A percentile compares a stretch with the other conserved stretches of the same genome.
Evolutionary conservation across 495 filamentous ascomycete species (phyloP).

Genomic region (Trichoderma reesei): DNA sequence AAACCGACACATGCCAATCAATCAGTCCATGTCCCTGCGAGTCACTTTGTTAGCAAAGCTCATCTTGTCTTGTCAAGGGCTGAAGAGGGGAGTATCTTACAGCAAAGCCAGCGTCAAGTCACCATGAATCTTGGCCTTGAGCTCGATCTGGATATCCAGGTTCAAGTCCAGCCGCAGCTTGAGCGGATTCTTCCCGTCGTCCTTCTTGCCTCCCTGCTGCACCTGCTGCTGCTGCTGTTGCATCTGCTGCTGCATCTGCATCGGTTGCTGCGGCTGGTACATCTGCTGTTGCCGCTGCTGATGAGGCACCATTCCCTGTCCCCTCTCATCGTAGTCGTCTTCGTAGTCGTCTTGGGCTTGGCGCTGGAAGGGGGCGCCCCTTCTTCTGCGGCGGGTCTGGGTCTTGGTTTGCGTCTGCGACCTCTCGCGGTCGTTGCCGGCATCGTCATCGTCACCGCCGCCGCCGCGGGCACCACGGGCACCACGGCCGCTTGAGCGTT

Average conservation of each 20-base stretch:
- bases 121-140: constrained; percentile 89
- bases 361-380: not conserved
- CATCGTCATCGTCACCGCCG: too few species aligned
- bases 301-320: not conserved
- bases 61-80: not conserved
- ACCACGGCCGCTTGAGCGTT: not conserved
- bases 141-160: constrained; percentile 77
- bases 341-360: constrained; percentile 11
- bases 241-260: constrained; percentile 18
- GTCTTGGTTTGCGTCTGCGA: not conserved
- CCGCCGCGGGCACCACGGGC: too few species aligned
- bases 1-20: not conserved
- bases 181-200: constrained; percentile 58
- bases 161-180: constrained; percentile 73
- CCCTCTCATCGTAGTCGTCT: constrained; percentile 11
- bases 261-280: constrained; percentile 13
- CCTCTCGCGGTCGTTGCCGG: not conserved
- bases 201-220: constrained; percentile 15
- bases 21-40: not conserved
- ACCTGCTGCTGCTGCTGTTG: constrained; percentile 20
- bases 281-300: constrained; percentile 19
- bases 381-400: constrained; percentile 5
- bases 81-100: constrained; percentile 37
- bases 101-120: constrained; percentile 78
- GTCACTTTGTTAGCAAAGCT: not conserved